Evolutionary conservation across 495 filamentous ascomycete genomes (phyloP), one percentile per base, ranked within the genome.

Genomic region (Penicillium macrosclerotiorum): DNA sequence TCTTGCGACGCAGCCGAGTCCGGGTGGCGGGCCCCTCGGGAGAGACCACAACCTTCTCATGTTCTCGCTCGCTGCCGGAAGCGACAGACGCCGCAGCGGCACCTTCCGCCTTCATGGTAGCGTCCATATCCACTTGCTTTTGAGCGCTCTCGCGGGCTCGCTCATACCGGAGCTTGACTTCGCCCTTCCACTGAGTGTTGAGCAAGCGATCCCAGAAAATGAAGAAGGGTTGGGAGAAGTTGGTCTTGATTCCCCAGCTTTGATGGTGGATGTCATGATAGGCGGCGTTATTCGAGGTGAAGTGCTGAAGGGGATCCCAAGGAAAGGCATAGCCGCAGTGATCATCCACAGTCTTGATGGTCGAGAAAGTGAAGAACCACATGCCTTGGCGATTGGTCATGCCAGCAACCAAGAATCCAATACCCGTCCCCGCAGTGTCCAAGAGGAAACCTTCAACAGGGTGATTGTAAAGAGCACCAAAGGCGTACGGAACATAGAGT

Each of bases 181-280:
- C 69, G 30, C 74, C 69, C 22, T 57, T 63, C 73, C 73, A 77
- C 35, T 66, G 63, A 13, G 75, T 78, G 14, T 59, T 58, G 12
- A 77, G 59, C 4, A 77, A 46, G 20, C 71, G 67, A 43, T 78
- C 75, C 74, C 75, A 78, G 57, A 78, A 72, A 38, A 59, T 73
- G 42, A 74, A 75, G 57, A 76, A 77, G 12, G 73, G 74, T 41
- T 77, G 74, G 1, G 74, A 76, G 52, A 75, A 77, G 47, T 77
- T 77, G 27, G 63, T 75, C 55, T 77, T 96, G 73, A 98, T 95
- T 36, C 93, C 93, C 93, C 92, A 98, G 71, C 88, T 95, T 71
- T 98, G 93, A 68, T 98, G 93, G 65, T 98, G 93, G 40, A 98
- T 88, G 63, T 98, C 93, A 64, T 98, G 93, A 67, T 95, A 98